Conservation (phyloP, 352 stramenopile species). For the Plasmopara muralis region DNA sequence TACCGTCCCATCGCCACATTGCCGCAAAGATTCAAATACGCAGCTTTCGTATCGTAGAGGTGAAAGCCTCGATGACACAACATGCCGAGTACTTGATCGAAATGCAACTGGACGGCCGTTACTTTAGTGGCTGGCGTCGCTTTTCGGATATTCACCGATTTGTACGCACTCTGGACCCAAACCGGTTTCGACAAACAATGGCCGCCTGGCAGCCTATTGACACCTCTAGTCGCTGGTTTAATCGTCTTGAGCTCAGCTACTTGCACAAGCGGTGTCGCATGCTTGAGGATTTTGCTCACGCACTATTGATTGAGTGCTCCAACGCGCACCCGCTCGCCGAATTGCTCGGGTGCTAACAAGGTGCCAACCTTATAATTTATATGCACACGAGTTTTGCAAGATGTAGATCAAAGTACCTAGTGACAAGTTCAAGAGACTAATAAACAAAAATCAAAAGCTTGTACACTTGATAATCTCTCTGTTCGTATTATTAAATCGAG, state of each 20-base stretch:
- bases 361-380: constrained; percentile 21
- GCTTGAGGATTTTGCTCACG: constrained; percentile 72
- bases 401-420: not conserved
- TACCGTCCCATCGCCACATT: constrained; percentile 70
- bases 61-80: constrained; percentile 34
- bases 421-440: too few species aligned
- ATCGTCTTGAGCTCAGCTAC: constrained; percentile 77
- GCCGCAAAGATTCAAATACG: constrained; percentile 74
- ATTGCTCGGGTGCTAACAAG: constrained; percentile 44
- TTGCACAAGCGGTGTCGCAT: constrained; percentile 70
- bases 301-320: constrained; percentile 63
- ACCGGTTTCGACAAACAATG: constrained; percentile 50
- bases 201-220: constrained; percentile 54
- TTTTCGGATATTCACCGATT: constrained; percentile 72
- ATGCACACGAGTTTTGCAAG: constrained; percentile 1
- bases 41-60: constrained; percentile 77
- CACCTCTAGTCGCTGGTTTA: constrained; percentile 67
- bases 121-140: constrained; percentile 66
- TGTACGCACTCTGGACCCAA: constrained; percentile 40
- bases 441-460: too few species aligned
- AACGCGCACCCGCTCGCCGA: constrained; percentile 68
- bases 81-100: constrained; percentile 81
- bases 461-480: too few species aligned
- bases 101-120: constrained; percentile 64
- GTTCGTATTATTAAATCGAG: too few species aligned